phyloP scores from a whole-genome alignment of 176 grass and related monocot species.

The Panicum miliaceum region DNA sequence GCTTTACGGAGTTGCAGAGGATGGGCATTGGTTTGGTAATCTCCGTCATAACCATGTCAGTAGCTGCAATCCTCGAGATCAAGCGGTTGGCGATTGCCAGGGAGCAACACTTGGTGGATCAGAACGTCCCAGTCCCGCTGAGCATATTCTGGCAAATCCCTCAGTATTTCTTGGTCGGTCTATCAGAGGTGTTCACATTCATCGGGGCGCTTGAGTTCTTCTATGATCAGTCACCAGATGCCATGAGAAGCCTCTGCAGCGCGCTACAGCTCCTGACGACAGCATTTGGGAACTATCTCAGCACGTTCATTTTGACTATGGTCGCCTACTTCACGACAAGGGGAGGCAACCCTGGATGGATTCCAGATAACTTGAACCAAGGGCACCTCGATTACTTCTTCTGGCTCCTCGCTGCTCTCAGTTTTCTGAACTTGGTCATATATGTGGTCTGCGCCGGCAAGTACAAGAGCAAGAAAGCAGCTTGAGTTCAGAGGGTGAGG shows the following conservation, averaged over 20 bases:
- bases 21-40: constrained; percentile 88
- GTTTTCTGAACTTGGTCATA: constrained; percentile 64
- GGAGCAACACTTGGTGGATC: constrained; percentile 55
- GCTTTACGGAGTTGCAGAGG: constrained; percentile 79
- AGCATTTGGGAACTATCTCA: constrained; percentile 72
- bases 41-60: constrained; percentile 76
- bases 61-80: constrained; percentile 73
- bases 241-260: constrained; percentile 86
- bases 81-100: constrained; percentile 65
- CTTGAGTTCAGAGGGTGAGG: constrained; percentile 32
- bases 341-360: constrained; percentile 76
- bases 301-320: constrained; percentile 74
- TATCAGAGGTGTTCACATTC: constrained; percentile 83
- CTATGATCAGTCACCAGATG: constrained; percentile 81
- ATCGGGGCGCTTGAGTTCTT: constrained; percentile 81
- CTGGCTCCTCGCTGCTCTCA: constrained; percentile 78
- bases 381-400: constrained; percentile 88
- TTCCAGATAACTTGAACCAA: constrained; percentile 85
- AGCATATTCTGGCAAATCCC: constrained; percentile 92
- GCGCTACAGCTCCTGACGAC: constrained; percentile 70
- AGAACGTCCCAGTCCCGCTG: constrained; percentile 67
- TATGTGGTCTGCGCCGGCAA: constrained; percentile 62
- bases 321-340: constrained; percentile 65
- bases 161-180: constrained; percentile 80
- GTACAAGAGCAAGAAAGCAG: constrained; percentile 81